These are phyloP conservation scores for Ophiostoma australiae DNA, from an alignment of 2,329 filamentous ascomycete genomes.

Conservation along the genomic window DNA sequence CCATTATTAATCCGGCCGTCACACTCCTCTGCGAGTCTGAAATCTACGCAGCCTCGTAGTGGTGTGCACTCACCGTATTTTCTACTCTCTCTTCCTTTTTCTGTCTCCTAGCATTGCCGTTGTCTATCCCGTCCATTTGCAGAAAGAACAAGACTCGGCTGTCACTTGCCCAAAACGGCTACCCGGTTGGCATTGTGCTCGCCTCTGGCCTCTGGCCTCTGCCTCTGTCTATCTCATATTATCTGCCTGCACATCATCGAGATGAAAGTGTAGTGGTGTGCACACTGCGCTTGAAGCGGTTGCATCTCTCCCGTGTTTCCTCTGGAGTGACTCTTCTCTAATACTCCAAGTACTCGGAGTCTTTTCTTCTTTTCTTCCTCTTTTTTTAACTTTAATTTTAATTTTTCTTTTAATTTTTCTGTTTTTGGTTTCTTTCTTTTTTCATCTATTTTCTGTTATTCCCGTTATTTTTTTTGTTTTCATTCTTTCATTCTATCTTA, in stretches of 20 bases:
- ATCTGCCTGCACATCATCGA: neutral
- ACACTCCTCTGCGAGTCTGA: neutral
- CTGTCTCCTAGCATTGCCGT: neutral
- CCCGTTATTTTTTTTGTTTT: too few species aligned
- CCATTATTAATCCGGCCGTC: too few species aligned
- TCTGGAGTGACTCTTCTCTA: too few species aligned
- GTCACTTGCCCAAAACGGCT: constrained; percentile 1
- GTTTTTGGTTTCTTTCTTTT: too few species aligned
- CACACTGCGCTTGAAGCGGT: neutral
- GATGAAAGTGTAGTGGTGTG: neutral
- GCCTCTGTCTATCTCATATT: too few species aligned
- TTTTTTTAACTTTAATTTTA: too few species aligned
- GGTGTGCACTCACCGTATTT: neutral
- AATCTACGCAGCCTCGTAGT: neutral
- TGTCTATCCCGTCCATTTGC: too few species aligned
- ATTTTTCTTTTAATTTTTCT: too few species aligned
- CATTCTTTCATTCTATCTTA: too few species aligned
- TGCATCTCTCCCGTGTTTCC: neutral
- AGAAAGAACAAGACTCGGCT: neutral
- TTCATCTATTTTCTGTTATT: too few species aligned
- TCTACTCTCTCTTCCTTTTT: neutral
- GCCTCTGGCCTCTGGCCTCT: neutral
- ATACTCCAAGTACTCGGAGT: too few species aligned
- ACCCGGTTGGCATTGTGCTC: neutral
- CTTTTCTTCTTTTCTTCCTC: too few species aligned